phyloP scores from a whole-genome alignment of 257 asterid genomes.

The Eucommia ulmoides region DNA sequence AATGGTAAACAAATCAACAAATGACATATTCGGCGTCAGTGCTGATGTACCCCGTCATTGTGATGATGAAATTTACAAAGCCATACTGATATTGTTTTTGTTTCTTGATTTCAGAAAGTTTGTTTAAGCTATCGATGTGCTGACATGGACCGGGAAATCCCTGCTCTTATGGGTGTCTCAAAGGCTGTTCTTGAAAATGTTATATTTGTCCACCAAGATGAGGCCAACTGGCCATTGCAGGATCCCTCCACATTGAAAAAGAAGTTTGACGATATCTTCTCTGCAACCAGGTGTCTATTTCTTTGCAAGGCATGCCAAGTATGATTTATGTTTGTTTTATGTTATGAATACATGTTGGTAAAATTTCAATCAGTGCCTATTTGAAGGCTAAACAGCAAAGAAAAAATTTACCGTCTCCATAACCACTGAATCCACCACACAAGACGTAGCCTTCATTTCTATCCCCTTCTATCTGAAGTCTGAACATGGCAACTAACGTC shows the following conservation, averaged over 20 bases:
- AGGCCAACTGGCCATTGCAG: conserved; percentile 99
- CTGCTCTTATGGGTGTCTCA: conserved; percentile 98
- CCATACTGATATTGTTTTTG: conserved; percentile 8
- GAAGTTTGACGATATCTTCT: conserved; percentile 93
- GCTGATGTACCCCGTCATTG: too few species aligned
- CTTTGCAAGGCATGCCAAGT: background rate
- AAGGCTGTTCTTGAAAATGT: conserved; percentile 97
- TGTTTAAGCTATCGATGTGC: conserved; percentile 98
- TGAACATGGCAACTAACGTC: too few species aligned
- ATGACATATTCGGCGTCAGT: too few species aligned
- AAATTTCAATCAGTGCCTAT: too few species aligned
- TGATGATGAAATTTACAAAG: too few species aligned
- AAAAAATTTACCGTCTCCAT: too few species aligned
- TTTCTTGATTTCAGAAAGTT: conserved; percentile 68
- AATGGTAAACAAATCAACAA: too few species aligned
- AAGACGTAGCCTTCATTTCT: background rate
- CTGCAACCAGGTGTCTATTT: conserved; percentile 80
- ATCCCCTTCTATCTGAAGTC: background rate
- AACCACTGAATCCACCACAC: too few species aligned
- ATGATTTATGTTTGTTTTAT: background rate
- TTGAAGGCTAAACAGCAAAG: too few species aligned
- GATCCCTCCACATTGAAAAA: conserved; percentile 85
- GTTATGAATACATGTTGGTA: too few species aligned
- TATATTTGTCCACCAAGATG: conserved; percentile 97
- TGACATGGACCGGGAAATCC: conserved; percentile 98